These are phyloP conservation scores for Phytophthora citricola DNA, from an alignment of 352 stramenopile genomes.

Conservation along the genomic window DNA sequence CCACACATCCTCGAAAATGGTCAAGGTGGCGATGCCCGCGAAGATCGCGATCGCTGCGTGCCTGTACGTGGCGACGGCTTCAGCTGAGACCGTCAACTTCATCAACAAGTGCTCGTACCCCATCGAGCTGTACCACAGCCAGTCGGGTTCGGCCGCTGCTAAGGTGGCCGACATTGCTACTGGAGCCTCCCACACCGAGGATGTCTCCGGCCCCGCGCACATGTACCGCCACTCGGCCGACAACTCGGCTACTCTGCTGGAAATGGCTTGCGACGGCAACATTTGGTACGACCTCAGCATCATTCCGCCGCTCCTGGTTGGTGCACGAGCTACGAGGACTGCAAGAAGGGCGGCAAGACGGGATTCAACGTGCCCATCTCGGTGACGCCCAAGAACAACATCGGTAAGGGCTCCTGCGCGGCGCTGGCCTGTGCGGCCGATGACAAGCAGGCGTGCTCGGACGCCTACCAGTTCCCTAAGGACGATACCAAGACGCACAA, in stretches of 20 bases:
- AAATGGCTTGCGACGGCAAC: slow-evolving; percentile 38
- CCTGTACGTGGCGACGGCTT: slow-evolving; percentile 28
- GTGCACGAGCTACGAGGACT: slow-evolving; percentile 45
- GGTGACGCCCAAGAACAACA: slow-evolving; percentile 44
- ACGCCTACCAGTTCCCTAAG: slow-evolving; percentile 69
- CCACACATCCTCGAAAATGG: slow-evolving; percentile 29
- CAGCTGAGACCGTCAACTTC: slow-evolving; percentile 45
- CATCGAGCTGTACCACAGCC: slow-evolving; percentile 52
- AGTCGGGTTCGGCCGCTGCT: slow-evolving; percentile 28
- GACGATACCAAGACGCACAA: slow-evolving; percentile 76
- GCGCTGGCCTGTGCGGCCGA: slow-evolving; percentile 40
- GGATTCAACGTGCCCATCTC: slow-evolving; percentile 70
- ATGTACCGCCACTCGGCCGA: slow-evolving; percentile 58
- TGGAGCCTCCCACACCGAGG: slow-evolving; percentile 17
- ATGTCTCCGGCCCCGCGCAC: slow-evolving; percentile 39
- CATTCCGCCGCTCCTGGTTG: slow-evolving; percentile 50
- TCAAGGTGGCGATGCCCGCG: slow-evolving; percentile 33
- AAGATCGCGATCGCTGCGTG: slow-evolving; percentile 32
- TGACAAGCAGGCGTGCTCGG: slow-evolving; percentile 39
- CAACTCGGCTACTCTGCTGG: slow-evolving; percentile 45
- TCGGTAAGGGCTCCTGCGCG: slow-evolving; percentile 36
- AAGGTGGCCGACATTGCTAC: slow-evolving; percentile 31
- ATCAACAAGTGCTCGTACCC: slow-evolving; percentile 47
- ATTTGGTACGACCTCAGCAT: slow-evolving; percentile 72
- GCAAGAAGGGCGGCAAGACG: slow-evolving; percentile 41